Evolutionary conservation across 768 basidiomycete genomes (phyloP).

Genomic region (Heimioporus sp.): DNA sequence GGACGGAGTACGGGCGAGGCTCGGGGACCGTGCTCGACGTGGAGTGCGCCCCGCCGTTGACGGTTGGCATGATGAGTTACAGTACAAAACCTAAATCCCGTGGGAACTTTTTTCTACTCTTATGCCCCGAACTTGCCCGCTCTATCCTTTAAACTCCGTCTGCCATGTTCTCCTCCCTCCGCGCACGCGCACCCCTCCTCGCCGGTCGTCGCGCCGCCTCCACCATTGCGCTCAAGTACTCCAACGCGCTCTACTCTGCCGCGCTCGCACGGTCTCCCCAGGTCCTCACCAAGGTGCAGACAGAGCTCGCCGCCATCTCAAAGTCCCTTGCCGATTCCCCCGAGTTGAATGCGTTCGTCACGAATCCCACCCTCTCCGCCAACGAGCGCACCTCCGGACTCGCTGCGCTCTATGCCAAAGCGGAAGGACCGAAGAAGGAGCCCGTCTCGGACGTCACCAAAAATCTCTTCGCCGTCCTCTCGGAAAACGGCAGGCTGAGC

Average conservation of each 20-base stretch:
- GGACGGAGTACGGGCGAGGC: conserved; percentile 41
- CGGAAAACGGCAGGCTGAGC: conserved; percentile 88
- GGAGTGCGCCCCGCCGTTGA: conserved; percentile 17
- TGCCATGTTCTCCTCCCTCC: conserved; percentile 59
- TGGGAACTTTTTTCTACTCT: conserved; percentile 8
- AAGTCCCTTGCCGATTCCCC: conserved; percentile 64
- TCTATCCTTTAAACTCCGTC: conserved; percentile 1
- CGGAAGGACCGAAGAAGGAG: conserved; percentile 72
- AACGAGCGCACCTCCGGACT: conserved; percentile 75
- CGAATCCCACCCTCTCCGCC: conserved; percentile 88
- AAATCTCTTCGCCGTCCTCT: conserved; percentile 87
- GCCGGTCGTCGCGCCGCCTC: conserved; percentile 66
- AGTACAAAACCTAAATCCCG: background rate
- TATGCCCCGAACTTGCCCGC: conserved; percentile 9
- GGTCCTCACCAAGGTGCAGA: conserved; percentile 80
- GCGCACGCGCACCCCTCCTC: conserved; percentile 34
- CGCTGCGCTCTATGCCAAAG: conserved; percentile 59
- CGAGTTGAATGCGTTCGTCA: conserved; percentile 68
- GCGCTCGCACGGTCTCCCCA: conserved; percentile 82
- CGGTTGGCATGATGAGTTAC: conserved; percentile 32
- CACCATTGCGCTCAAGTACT: conserved; percentile 78
- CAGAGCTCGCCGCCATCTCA: conserved; percentile 74
- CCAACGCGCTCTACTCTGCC: conserved; percentile 77
- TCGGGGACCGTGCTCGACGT: conserved; percentile 17
- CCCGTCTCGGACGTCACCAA: conserved; percentile 82